These are phyloP conservation scores for Termitomyces sp. DNA, from an alignment of 768 basidiomycete genomes.

Conservation along the genomic window DNA sequence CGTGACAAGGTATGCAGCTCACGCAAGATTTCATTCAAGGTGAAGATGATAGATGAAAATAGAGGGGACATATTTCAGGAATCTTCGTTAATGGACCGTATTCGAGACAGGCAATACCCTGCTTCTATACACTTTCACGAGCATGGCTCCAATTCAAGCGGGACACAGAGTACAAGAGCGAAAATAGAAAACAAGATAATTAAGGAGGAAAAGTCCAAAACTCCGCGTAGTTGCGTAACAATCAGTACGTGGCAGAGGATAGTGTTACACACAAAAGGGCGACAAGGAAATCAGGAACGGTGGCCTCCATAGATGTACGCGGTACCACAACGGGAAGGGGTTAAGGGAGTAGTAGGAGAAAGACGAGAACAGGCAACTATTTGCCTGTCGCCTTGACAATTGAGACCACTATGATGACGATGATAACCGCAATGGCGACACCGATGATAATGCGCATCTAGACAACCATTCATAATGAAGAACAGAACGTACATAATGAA, in stretches of 20 bases:
- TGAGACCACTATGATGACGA: conserved; percentile 94
- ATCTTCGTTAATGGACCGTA: not conserved
- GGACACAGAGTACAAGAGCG: conserved; percentile 8
- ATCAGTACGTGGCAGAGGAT: not conserved
- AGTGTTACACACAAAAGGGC: conserved; percentile 10
- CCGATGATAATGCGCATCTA: conserved; percentile 98
- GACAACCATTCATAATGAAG: conserved; percentile 3
- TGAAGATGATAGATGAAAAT: not conserved
- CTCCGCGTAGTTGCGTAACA: conserved; percentile 8
- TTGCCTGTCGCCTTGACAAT: conserved; percentile 82
- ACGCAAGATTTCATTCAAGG: not conserved
- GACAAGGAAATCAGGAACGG: conserved; percentile 11
- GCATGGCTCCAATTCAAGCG: conserved; percentile 4
- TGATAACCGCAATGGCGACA: conserved; percentile 82
- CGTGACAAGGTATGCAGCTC: no score
- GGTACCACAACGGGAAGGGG: conserved; percentile 18
- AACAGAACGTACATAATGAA: not conserved
- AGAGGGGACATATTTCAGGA: not conserved
- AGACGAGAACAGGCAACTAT: conserved; percentile 18
- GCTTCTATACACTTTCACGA: not conserved
- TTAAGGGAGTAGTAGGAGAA: conserved; percentile 11
- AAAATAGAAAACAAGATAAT: conserved; percentile 10
- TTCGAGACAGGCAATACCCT: not conserved
- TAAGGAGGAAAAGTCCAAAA: conserved; percentile 8
- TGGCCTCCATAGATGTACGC: conserved; percentile 41